A percentile compares a stretch with the other conserved stretches of the same genome.
These are phyloP conservation scores for Entonaema liquescens DNA, from an alignment of 495 filamentous ascomycete species.

Conservation along the genomic window DNA sequence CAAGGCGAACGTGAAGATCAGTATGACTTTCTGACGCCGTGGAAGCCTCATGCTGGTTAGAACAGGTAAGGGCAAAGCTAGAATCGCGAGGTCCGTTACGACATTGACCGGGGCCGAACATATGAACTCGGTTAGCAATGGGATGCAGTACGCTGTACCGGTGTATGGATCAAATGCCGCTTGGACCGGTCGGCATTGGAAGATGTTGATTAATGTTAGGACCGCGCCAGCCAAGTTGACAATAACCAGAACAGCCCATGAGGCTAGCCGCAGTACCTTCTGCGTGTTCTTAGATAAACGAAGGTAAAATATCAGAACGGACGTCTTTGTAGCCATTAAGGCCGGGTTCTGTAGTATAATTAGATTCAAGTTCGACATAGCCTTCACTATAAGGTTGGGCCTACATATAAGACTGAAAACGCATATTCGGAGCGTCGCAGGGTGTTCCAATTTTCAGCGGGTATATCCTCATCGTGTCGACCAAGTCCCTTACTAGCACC, in stretches of 20 bases:
- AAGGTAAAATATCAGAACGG: conserved; percentile 90
- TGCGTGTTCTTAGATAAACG: conserved; percentile 78
- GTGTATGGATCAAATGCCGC: conserved; percentile 65
- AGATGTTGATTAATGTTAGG: conserved; percentile 85
- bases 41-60: conserved; percentile 86
- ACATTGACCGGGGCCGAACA: conserved; percentile 86
- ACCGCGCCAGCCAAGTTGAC: conserved; percentile 81
- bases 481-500: conserved; percentile 77
- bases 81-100: conserved; percentile 81
- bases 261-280: conserved; percentile 70
- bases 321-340: conserved; percentile 87
- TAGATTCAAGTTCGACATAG: conserved; percentile 23
- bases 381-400: conserved; percentile 43
- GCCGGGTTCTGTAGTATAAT: conserved; percentile 76
- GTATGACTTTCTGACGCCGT: conserved; percentile 80
- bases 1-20: conserved; percentile 82
- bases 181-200: conserved; percentile 81
- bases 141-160: conserved; percentile 64
- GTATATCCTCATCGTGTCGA: conserved; percentile 74
- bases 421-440: conserved; percentile 78
- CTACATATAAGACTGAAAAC: conserved; percentile 83
- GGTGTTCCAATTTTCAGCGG: conserved; percentile 49
- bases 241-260: conserved; percentile 72
- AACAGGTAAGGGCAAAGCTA: conserved; percentile 87
- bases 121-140: conserved; percentile 82